Evolutionary conservation across 768 basidiomycete species (phyloP), one percentile per base, ranked within the genome.

Genomic region (Porpolomopsis calyptriformis): DNA sequence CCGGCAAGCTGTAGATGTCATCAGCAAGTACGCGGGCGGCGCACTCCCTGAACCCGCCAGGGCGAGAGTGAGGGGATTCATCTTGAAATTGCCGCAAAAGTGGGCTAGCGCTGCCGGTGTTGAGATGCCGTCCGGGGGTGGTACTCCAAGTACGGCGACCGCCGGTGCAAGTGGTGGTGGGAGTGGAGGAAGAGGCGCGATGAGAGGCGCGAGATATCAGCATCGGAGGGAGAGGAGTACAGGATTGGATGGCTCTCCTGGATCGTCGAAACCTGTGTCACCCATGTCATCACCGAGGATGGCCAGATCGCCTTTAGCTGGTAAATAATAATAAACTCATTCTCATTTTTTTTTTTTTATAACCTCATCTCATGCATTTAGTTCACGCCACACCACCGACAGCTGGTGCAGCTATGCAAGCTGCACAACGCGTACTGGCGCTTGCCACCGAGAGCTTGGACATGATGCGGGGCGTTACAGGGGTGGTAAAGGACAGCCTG

Each of bases 391-490:
- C 18, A 6, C 26, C 42, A 18, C 42, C 42, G 10, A 64, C 68
- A 39, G 71, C 75, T 0, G 70, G 76, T 27, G 67, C 78, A 4
- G 86, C 85, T 2, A 71, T 77, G 19, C 71, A 78, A 12, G 84
- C 89, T 23, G 86, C 91, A 8, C 83, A 87, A 59, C 69, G 84
- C 42, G 81, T 94, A 16, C 60, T 94, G 53, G 78, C 81, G 6
- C 76, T 94, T 7, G 89, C 91, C 10, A 85, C 84, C 11, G 92
- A 94, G 67, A 91, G 89, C 57, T 57, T 94, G 61, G 90, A 94
- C 57, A 93, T 92, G 88, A 80, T 94, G 72, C 71, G 82, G 23
- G 79, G 85, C 23, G 87, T 92, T 23, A 87, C 87, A n/a, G 73
- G 77, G 3, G 87, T 93, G 19, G 84, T 93, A 49, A 83, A 80